Percentiles rank a stretch among this genome's conserved stretches.
Conservation (phyloP, 805 yeast genomes). For the Lipomyces starkeyi region DNA sequence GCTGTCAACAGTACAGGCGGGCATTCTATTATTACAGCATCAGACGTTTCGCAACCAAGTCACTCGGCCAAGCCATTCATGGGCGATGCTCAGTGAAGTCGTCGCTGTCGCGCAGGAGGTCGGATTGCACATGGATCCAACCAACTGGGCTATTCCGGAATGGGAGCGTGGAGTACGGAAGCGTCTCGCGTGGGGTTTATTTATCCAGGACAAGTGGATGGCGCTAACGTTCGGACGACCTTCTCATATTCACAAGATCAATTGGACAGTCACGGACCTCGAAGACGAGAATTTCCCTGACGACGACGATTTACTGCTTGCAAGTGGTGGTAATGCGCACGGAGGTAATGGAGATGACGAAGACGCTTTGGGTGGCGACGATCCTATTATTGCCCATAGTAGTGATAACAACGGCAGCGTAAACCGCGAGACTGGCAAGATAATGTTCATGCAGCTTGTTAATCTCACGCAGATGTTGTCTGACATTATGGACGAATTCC, state of each 20-base stretch:
- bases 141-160: constrained; percentile 87
- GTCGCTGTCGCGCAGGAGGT: constrained; percentile 88
- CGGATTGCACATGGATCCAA: constrained; percentile 90
- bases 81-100: constrained; percentile 72
- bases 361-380: constrained; percentile 16
- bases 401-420: constrained; percentile 30
- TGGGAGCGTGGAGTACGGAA: constrained; percentile 93
- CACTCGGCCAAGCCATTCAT: constrained; percentile 61
- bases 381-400: constrained; percentile 2
- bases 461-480: constrained; percentile 45
- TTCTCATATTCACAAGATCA: constrained; percentile 73
- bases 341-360: constrained; percentile 24
- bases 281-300: constrained; percentile 48
- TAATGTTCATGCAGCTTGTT: constrained; percentile 46
- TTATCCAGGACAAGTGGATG: constrained; percentile 90
- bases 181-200: constrained; percentile 95
- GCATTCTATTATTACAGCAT: constrained; percentile 55
- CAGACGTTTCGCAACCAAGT: constrained; percentile 43
- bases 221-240: constrained; percentile 82
- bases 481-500: constrained; percentile 43
- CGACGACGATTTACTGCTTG: constrained; percentile 24
- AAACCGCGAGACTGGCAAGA: constrained; percentile 39
- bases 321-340: constrained; percentile 18
- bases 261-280: constrained; percentile 79
- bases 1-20: constrained; percentile 50